Conservation (phyloP, 2,329 filamentous ascomycete genomes). For the Ophiostoma sp. region DNA sequence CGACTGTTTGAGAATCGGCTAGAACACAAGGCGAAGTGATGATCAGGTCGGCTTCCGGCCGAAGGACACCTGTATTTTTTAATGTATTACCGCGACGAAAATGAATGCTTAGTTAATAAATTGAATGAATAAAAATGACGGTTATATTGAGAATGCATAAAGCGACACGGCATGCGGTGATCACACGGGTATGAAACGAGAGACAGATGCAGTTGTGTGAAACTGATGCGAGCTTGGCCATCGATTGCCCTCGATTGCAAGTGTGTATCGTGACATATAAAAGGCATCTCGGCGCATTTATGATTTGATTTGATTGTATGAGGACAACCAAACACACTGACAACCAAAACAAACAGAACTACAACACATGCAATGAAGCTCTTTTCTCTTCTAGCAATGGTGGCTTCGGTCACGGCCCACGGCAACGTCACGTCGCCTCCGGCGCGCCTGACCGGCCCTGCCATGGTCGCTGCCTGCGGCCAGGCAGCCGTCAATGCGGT, state of each 20-base stretch:
- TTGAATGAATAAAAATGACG: not conserved
- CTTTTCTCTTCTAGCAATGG: slow-evolving; percentile 25
- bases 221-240: not conserved
- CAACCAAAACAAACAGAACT: not conserved
- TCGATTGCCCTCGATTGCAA: too few relatives aligned
- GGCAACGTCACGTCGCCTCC: slow-evolving; percentile 41
- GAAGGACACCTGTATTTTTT: not conserved
- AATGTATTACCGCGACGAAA: not conserved
- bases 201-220: too few relatives aligned
- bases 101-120: not conserved
- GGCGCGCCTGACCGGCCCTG: slow-evolving; percentile 39
- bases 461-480: slow-evolving; percentile 43
- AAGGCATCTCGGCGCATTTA: too few relatives aligned
- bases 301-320: too few relatives aligned
- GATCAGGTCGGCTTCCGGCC: not conserved
- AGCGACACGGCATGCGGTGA: not conserved
- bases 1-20: too few relatives aligned
- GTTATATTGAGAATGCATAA: not conserved
- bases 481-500: slow-evolving; percentile 37
- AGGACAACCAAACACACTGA: slow-evolving; percentile 6
- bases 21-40: not conserved
- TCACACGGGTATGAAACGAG: not conserved
- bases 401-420: slow-evolving; percentile 37
- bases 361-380: not conserved
- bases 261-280: not conserved